Base-by-base conservation (phyloP, 2,329 filamentous ascomycete species). In the Incumbomyces delicatus region DNA sequence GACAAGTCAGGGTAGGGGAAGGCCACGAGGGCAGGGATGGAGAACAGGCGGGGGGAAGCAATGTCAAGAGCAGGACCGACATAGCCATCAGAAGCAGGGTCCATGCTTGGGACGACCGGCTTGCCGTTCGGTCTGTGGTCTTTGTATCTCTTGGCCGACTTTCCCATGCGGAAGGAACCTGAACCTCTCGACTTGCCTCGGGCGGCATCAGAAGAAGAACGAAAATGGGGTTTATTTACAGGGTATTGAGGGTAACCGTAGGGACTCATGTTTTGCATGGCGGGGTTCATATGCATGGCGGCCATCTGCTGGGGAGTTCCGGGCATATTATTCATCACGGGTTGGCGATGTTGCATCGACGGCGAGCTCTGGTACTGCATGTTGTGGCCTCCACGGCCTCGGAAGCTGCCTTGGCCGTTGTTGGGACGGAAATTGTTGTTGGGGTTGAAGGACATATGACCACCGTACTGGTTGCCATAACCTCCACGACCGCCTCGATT, bases 271-370 rank as follows among this genome's bases (percentile, higher is more conserved):
- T 77, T 77, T 54, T 78, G 78, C 69, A 81, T 84, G 52, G 77
- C 75, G 36, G 76, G 75, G 50, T 76, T 73, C 64, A 85, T 84
- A 41, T 84, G 75, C 64, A 87, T 81, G 60, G 77, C 77, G 53
- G 73, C 76, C 80, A 81, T 40, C 42, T 57, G 53, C 69, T 83
- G 79, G 52, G 85, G 81, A 27, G 82, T 85, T 52, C 76, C 76
- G 48, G 83, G 81, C 57, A 83, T 75, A 47, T 76, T 76, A 22
- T 79, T 68, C 46, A 85, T 70, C 29, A 81, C 80, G 52, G 84
- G 77, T 70, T 83, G 83, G 52, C 74, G 69, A 60, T 76, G 75
- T 46, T 71, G 67, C 53, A 81, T 76, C 58, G 82, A 79, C 32
- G 81, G 82, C 34, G 81, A 85, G 68, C 81, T 81, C 35, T 76